Percentiles rank a stretch among this genome's conserved stretches.
phyloP scores from a whole-genome alignment of 1,284 basidiomycete genomes.

The Marasmius fiardii region DNA sequence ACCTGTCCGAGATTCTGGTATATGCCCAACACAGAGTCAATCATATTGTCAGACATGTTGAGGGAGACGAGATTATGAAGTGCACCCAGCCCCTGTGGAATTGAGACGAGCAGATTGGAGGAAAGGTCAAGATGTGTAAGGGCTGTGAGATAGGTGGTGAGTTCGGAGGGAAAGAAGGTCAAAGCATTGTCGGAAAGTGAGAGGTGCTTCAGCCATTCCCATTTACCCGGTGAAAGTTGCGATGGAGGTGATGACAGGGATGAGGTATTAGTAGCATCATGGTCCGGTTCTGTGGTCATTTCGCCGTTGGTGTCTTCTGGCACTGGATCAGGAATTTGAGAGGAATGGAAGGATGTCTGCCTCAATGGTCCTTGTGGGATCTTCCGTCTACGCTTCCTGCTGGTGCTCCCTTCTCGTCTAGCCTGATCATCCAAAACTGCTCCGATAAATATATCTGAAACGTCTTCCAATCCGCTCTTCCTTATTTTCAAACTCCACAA shows the following conservation, averaged over 20 bases:
- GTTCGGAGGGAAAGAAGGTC: slow-evolving; percentile 75
- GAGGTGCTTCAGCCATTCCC: slow-evolving; percentile 77
- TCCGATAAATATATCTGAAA: slow-evolving; percentile 77
- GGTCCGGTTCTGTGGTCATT: slow-evolving; percentile 13
- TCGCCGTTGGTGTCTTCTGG: slow-evolving; percentile 51
- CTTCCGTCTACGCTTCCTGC: slow-evolving; percentile 41
- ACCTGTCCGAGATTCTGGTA: slow-evolving; percentile 81
- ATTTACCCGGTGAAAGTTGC: slow-evolving; percentile 62
- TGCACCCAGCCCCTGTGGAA: slow-evolving; percentile 73
- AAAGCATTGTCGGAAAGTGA: slow-evolving; percentile 81
- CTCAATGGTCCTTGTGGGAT: slow-evolving; percentile 40
- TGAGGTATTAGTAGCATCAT: slow-evolving; percentile 17
- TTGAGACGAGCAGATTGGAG: slow-evolving; percentile 83
- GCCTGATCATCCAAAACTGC: slow-evolving; percentile 75
- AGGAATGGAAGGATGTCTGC: slow-evolving; percentile 49
- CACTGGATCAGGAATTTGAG: slow-evolving; percentile 55
- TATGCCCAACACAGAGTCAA: slow-evolving; percentile 91
- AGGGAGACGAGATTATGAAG: slow-evolving; percentile 82
- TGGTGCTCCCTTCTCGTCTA: slow-evolving; percentile 51
- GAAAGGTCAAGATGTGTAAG: slow-evolving; percentile 89
- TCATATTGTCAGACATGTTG: slow-evolving; percentile 93
- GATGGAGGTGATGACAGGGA: slow-evolving; percentile 28
- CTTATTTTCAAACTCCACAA: slow-evolving; percentile 72
- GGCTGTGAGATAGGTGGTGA: slow-evolving; percentile 69
- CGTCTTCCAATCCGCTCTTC: slow-evolving; percentile 78